Evolutionary conservation across 331 rosid genomes (phyloP).

Genomic region (Malus hybrid): DNA sequence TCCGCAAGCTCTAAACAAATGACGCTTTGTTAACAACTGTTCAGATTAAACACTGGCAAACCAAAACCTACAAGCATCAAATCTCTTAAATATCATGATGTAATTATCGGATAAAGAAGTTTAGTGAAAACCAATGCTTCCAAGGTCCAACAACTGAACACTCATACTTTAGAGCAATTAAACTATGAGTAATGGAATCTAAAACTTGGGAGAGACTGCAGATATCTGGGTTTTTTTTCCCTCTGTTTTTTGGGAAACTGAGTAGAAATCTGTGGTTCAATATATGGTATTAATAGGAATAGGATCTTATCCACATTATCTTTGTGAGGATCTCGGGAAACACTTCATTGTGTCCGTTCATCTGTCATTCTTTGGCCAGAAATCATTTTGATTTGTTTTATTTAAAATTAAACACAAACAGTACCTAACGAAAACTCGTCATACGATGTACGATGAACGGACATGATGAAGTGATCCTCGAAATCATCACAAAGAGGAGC

Average conservation of each 20-base stretch:
- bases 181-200: background rate
- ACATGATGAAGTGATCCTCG: no score
- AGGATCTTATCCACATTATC: no score
- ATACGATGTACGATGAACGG: no score
- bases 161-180: slow-evolving; percentile 9
- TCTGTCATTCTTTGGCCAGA: no score
- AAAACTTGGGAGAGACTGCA: background rate
- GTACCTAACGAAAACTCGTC: no score
- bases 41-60: background rate
- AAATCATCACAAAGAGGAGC: no score
- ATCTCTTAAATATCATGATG: background rate
- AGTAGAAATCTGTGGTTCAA: background rate
- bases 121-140: background rate
- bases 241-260: background rate
- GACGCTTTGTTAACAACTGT: background rate
- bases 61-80: background rate
- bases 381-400: no score
- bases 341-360: no score
- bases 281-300: background rate
- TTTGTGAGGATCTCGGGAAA: no score
- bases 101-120: no score
- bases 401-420: no score
- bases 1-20: background rate
- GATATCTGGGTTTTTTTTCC: background rate
- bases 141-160: background rate